Base-by-base conservation (phyloP, 371 early-diverging fungal species). In the Dichotomocladium elegans region DNA sequence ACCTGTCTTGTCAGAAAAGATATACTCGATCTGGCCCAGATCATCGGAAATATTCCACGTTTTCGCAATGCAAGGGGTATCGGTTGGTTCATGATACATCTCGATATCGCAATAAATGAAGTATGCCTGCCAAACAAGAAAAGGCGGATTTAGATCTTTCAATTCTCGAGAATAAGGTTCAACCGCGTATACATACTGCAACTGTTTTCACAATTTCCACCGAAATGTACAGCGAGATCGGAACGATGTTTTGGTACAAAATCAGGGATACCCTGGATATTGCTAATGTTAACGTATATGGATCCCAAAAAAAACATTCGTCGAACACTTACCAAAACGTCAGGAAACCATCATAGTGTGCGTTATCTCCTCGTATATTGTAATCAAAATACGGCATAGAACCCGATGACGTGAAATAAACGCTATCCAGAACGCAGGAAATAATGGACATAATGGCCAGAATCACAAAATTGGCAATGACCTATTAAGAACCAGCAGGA, bases 1-100 rank as follows among this genome's bases (percentile, higher is more conserved):
- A 1, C 91, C 91, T 0, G 91, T 89, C 58, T 98, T 98, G 77
- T 98, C 98, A n/a, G 91, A 89, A 55, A 98, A 91, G n/a, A 98
- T 82, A 74, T 93, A 96, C 57, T 96, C 91, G 54, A 98, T 90
- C 63, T 93, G 91, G n/a, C 99, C 91, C 41, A 88, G 70, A 55
- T 91, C 90, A 47, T 91, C 91, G 10, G 89, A 85, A 44, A 91
- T 80, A 47, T 85, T 95, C 89, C 95, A 95, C 19, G 92, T 88
- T 53, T 90, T 86, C 2, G 95, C 87, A 8, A 85, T 71, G 66
- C 94, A 93, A 6, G 90, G 86, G 25, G 84, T 80, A 48, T 95
- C 85, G 3, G 81, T 78, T 25, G 80, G 77, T 41, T 79, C 85
- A 61, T 93, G 79, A 60, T 94, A 95, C 89, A 94, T 88, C 64